A percentile compares a stretch with the other conserved stretches of the same genome.
Evolutionary conservation across 805 yeast genomes (phyloP).

Genomic region (Candida succiphila): DNA sequence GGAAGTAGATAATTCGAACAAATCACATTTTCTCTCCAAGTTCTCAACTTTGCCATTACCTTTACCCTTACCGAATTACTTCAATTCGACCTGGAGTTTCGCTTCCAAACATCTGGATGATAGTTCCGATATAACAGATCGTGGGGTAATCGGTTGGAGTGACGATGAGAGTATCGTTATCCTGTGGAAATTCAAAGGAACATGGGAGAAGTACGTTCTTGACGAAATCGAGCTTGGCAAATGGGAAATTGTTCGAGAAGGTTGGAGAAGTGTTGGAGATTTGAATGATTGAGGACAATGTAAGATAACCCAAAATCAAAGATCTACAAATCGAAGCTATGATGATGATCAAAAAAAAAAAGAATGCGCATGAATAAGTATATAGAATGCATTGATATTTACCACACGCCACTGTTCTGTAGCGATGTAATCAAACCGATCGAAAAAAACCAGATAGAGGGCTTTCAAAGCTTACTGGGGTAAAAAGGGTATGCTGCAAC

Average conservation of each 20-base stretch:
- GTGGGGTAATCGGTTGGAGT: conserved; percentile 63
- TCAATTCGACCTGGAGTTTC: conserved; percentile 82
- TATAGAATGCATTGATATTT: no score
- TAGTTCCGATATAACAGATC: conserved; percentile 20
- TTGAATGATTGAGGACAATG: conserved; percentile 9
- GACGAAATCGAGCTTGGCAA: conserved; percentile 30
- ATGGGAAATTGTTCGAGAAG: conserved; percentile 56
- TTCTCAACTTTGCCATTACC: conserved; percentile 48
- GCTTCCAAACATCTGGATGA: conserved; percentile 52
- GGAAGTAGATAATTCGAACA: conserved; percentile 21
- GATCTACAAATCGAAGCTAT: background rate
- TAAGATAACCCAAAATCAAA: background rate
- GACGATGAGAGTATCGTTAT: conserved; percentile 65
- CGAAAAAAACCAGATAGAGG: no score
- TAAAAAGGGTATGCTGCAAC: background rate
- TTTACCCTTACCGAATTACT: conserved; percentile 49
- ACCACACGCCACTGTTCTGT: no score
- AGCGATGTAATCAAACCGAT: background rate
- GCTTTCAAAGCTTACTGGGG: background rate
- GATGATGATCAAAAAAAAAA: background rate
- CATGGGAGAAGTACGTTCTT: conserved; percentile 82
- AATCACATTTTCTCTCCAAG: conserved; percentile 57
- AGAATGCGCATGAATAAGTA: background rate
- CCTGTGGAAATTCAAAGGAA: conserved; percentile 62
- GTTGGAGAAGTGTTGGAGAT: conserved; percentile 55